Evolutionary conservation across 2,329 filamentous ascomycete genomes (phyloP).

Genomic region (Juglanconis juglandina): DNA sequence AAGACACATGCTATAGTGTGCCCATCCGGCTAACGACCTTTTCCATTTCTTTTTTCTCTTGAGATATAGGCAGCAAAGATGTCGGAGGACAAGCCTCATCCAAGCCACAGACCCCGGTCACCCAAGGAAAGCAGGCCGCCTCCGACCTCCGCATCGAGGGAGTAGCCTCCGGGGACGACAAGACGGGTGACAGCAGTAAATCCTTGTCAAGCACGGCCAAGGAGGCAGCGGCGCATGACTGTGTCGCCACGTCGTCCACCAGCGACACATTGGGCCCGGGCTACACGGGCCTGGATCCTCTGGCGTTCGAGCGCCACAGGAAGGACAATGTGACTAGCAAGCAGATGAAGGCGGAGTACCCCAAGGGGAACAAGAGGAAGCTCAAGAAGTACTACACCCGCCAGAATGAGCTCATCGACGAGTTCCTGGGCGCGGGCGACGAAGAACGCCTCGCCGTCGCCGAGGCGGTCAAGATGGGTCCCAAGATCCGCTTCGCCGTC

Average conservation of each 20-base stretch:
- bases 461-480: constrained; percentile 47
- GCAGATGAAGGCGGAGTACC: constrained; percentile 47
- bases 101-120: constrained; percentile 1
- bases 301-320: constrained; percentile 38
- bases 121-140: constrained; percentile 14
- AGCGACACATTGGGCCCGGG: not conserved
- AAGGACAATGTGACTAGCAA: constrained; percentile 38
- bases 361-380: constrained; percentile 39
- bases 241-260: not conserved
- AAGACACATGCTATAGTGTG: not conserved
- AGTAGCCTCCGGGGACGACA: not conserved
- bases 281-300: constrained; percentile 28
- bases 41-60: constrained; percentile 6
- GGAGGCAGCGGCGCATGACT: not conserved
- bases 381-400: constrained; percentile 45
- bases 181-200: not conserved
- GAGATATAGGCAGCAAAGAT: constrained; percentile 1
- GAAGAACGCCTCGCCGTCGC: constrained; percentile 51
- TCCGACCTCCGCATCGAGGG: not conserved
- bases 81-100: not conserved
- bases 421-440: constrained; percentile 53
- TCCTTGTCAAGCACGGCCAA: not conserved
- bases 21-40: constrained; percentile 2
- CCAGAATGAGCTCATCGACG: constrained; percentile 47
- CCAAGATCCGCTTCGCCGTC: constrained; percentile 52